phyloP scores from a whole-genome alignment of 192 early-diverging fungal species.

The Linnemannia exigua region DNA sequence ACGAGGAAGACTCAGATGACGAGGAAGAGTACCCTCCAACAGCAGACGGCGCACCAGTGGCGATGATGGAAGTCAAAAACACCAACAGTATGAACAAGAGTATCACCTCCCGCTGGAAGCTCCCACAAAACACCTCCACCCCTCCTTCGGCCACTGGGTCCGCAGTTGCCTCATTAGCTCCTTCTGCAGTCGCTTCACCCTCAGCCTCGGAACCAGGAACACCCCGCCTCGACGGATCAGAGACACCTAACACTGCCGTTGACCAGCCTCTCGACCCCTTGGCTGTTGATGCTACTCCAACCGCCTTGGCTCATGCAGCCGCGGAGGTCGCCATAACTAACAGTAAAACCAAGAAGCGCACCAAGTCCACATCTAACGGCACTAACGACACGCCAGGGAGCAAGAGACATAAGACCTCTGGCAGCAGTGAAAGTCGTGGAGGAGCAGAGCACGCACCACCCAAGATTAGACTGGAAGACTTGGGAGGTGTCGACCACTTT shows the following conservation, averaged over 20 bases:
- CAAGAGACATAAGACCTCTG: constrained; percentile 42
- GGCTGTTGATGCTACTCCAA: constrained; percentile 47
- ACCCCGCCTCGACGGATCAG: constrained; percentile 32
- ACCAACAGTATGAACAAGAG: constrained; percentile 73
- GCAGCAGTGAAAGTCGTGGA: constrained; percentile 28
- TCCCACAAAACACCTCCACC: constrained; percentile 20
- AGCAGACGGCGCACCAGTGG: constrained; percentile 41
- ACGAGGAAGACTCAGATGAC: constrained; percentile 47
- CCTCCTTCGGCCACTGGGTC: constrained; percentile 16
- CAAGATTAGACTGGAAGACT: constrained; percentile 64
- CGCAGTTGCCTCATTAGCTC: background rate
- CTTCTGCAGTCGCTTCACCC: constrained; percentile 29
- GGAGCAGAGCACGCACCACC: constrained; percentile 54
- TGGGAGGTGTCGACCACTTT: constrained; percentile 94
- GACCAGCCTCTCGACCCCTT: constrained; percentile 29
- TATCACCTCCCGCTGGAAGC: constrained; percentile 67
- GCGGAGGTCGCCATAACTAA: constrained; percentile 33
- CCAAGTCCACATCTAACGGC: constrained; percentile 37
- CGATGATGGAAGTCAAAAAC: constrained; percentile 61
- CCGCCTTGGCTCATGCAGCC: constrained; percentile 41
- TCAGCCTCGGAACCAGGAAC: constrained; percentile 51
- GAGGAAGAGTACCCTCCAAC: constrained; percentile 44
- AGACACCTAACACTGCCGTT: background rate
- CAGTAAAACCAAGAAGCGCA: constrained; percentile 56
- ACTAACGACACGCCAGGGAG: constrained; percentile 22